phyloP scores from a whole-genome alignment of 495 filamentous ascomycete genomes.

The Pseudevernia furfuracea region DNA sequence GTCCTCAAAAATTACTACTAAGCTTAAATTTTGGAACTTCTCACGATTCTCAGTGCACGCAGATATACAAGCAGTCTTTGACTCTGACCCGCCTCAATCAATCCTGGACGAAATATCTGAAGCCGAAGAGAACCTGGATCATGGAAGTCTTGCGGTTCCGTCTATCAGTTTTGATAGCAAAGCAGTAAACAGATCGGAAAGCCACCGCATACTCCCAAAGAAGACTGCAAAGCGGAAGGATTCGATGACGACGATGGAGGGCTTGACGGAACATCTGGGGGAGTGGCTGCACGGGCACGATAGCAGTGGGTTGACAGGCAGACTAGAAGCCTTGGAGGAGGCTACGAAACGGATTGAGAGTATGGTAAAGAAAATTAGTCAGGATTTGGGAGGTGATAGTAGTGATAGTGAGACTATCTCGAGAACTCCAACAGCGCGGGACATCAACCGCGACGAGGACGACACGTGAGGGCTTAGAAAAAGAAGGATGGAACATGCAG shows the following conservation, averaged over 20 bases:
- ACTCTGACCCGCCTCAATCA: slow-evolving; percentile 54
- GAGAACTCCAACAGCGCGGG: background rate
- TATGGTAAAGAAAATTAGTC: slow-evolving; percentile 27
- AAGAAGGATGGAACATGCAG: no score
- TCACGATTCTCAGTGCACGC: slow-evolving; percentile 52
- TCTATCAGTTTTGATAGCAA: slow-evolving; percentile 19
- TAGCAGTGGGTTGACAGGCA: slow-evolving; percentile 20
- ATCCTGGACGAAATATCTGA: slow-evolving; percentile 46
- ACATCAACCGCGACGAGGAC: background rate
- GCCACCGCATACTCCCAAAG: background rate
- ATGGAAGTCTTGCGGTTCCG: slow-evolving; percentile 28
- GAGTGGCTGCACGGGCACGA: slow-evolving; percentile 27
- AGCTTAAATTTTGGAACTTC: slow-evolving; percentile 39
- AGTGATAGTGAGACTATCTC: slow-evolving; percentile 4
- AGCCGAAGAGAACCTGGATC: slow-evolving; percentile 40
- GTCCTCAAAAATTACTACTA: slow-evolving; percentile 22
- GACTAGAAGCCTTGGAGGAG: slow-evolving; percentile 31
- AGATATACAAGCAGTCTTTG: slow-evolving; percentile 61
- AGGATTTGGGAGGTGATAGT: slow-evolving; percentile 21
- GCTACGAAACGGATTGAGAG: slow-evolving; percentile 29
- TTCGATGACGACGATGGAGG: slow-evolving; percentile 28
- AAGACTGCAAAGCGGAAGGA: slow-evolving; percentile 26
- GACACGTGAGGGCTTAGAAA: background rate
- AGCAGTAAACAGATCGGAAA: background rate
- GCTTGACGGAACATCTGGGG: slow-evolving; percentile 24